These are phyloP conservation scores for Phytopythium vexans DNA, from an alignment of 352 stramenopile genomes.

Conservation along the genomic window DNA sequence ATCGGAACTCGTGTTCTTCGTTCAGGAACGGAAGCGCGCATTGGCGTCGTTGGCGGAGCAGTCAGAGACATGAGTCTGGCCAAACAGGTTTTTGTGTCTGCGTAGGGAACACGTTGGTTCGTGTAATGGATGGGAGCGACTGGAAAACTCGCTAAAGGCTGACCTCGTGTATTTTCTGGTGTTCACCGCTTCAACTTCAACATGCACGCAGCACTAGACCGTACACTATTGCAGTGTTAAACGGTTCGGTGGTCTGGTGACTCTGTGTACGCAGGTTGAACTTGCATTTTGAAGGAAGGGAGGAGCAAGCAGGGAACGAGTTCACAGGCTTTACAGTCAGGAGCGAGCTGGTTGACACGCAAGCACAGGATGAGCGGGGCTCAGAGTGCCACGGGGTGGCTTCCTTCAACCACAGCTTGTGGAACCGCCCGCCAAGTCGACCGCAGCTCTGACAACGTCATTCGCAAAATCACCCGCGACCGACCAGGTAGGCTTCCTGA, in stretches of 20 bases:
- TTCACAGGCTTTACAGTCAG: neutral
- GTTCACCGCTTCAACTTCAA: slow-evolving; percentile 1
- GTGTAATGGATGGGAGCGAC: neutral
- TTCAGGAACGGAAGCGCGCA: slow-evolving; percentile 11
- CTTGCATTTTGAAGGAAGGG: neutral
- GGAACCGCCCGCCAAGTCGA: too few relatives aligned
- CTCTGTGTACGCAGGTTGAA: neutral
- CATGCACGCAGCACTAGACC: neutral
- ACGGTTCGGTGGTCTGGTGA: neutral
- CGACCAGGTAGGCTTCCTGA: too few relatives aligned
- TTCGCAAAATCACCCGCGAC: too few relatives aligned
- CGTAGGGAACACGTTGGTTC: too few relatives aligned
- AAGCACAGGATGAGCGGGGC: neutral
- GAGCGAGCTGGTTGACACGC: neutral
- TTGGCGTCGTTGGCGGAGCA: slow-evolving; percentile 2
- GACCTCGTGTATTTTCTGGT: too few relatives aligned
- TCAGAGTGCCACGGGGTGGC: neutral
- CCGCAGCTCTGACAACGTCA: too few relatives aligned
- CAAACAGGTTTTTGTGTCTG: too few relatives aligned
- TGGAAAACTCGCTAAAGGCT: neutral
- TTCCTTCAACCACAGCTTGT: too few relatives aligned
- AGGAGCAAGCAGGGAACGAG: too few relatives aligned
- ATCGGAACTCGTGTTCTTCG: slow-evolving; percentile 13
- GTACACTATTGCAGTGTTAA: slow-evolving; percentile 1
- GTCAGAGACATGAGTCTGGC: neutral